Conservation (phyloP, 1,139 yeast genomes). For the Yamadazyma sp. region DNA sequence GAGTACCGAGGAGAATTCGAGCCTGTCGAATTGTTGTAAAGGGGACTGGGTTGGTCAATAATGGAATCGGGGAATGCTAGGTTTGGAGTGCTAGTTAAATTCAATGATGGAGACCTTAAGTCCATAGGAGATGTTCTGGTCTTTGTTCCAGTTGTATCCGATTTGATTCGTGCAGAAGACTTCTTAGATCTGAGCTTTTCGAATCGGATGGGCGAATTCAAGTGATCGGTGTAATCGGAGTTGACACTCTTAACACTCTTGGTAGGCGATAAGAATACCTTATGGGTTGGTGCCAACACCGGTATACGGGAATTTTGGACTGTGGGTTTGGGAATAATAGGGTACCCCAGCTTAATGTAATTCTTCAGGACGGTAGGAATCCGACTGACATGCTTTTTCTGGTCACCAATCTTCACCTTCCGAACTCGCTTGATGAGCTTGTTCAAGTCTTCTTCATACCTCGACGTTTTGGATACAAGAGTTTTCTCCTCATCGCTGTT, state of each 20-base stretch:
- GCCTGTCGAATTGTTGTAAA: conserved; percentile 1
- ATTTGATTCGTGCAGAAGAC: conserved; percentile 8
- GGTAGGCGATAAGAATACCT: conserved; percentile 21
- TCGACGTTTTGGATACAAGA: conserved; percentile 17
- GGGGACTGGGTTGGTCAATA: background rate
- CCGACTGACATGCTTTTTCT: conserved; percentile 7
- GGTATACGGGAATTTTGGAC: conserved; percentile 25
- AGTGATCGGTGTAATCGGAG: conserved; percentile 7
- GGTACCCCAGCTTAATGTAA: conserved; percentile 24
- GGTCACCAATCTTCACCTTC: background rate
- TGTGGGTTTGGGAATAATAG: conserved; percentile 22
- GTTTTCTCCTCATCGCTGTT: conserved; percentile 23
- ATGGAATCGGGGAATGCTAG: conserved; percentile 15
- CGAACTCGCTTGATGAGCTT: conserved; percentile 1
- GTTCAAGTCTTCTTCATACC: background rate
- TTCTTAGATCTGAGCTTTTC: conserved; percentile 1
- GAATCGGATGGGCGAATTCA: conserved; percentile 10
- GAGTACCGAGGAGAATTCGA: conserved; percentile 2
- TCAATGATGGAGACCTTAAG: conserved; percentile 13
- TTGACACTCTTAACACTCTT: conserved; percentile 3
- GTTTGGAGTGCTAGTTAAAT: conserved; percentile 16
- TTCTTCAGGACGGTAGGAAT: conserved; percentile 30
- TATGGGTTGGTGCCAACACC: conserved; percentile 30
- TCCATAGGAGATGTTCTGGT: conserved; percentile 12
- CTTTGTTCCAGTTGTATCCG: conserved; percentile 8